These are phyloP conservation scores for Phytophthora constricta DNA, from an alignment of 352 stramenopile species.

Conservation along the genomic window DNA sequence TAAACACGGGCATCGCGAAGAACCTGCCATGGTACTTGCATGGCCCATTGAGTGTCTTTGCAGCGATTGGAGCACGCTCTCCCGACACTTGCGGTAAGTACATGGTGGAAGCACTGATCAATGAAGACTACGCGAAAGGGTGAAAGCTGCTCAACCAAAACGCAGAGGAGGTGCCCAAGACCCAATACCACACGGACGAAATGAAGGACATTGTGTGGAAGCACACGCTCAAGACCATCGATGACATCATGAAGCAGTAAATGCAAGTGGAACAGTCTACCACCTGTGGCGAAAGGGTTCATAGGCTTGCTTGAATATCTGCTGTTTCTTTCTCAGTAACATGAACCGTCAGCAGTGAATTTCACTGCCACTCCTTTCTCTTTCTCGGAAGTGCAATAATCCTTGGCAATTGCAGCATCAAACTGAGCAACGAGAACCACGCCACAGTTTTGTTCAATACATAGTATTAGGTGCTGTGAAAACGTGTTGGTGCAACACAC, in stretches of 20 bases:
- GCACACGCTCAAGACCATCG: conserved; percentile 12
- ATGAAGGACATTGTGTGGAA: conserved; percentile 13
- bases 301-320: too few relatives aligned
- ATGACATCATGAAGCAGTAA: conserved; percentile 10
- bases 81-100: conserved; percentile 2
- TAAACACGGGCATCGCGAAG: conserved; percentile 1
- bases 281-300: too few relatives aligned
- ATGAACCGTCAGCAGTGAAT: too few relatives aligned
- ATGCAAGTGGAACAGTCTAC: too few relatives aligned
- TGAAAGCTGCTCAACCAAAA: conserved; percentile 14
- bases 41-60: neutral
- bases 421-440: too few relatives aligned
- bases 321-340: too few relatives aligned
- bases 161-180: conserved; percentile 7
- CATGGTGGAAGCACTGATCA: conserved; percentile 1
- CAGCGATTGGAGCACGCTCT: neutral
- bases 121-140: neutral
- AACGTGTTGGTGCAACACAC: neutral
- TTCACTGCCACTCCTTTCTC: too few relatives aligned
- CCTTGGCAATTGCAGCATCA: too few relatives aligned
- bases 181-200: conserved; percentile 17
- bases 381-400: too few relatives aligned
- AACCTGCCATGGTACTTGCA: neutral
- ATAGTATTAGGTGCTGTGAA: neutral
- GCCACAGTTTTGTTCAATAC: neutral